These are phyloP conservation scores for Verbascum thapsus DNA, from an alignment of 257 asterid species.

Conservation along the genomic window DNA sequence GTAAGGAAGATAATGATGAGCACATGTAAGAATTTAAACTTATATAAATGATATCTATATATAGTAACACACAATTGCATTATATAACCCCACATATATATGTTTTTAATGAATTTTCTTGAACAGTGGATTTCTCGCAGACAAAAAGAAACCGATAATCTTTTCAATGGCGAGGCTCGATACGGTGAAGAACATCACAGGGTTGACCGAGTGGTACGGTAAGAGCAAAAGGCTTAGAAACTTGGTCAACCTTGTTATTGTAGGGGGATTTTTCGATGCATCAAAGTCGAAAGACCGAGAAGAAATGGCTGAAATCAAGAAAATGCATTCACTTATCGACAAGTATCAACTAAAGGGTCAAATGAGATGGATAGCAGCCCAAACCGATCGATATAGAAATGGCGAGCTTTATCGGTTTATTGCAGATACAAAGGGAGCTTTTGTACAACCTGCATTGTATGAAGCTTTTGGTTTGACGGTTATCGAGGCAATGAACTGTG, in stretches of 20 bases:
- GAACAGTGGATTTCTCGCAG: constrained; percentile 73
- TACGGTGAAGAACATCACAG: constrained; percentile 72
- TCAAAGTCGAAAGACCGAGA: constrained; percentile 81
- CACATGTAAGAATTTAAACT: constrained; percentile 60
- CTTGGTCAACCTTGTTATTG: constrained; percentile 77
- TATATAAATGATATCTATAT: not conserved
- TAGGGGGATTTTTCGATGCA: constrained; percentile 80
- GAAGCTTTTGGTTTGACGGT: constrained; percentile 92
- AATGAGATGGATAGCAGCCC: constrained; percentile 92
- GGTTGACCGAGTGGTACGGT: constrained; percentile 85
- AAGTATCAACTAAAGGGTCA: constrained; percentile 73
- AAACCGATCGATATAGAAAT: constrained; percentile 74
- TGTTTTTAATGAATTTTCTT: constrained; percentile 33
- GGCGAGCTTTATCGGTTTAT: constrained; percentile 76
- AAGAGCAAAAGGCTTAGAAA: constrained; percentile 57
- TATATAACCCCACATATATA: no score
- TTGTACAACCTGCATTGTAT: constrained; percentile 83
- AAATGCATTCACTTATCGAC: constrained; percentile 70
- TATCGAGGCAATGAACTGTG: constrained; percentile 89
- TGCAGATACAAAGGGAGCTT: constrained; percentile 86
- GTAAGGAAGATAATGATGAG: constrained; percentile 60
- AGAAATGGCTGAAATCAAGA: constrained; percentile 84
- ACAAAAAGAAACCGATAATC: constrained; percentile 68
- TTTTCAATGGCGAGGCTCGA: constrained; percentile 92
- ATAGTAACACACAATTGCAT: constrained; percentile 6